Base-by-base conservation (phyloP, 371 early-diverging fungal genomes). In the Mucor piriformis region DNA sequence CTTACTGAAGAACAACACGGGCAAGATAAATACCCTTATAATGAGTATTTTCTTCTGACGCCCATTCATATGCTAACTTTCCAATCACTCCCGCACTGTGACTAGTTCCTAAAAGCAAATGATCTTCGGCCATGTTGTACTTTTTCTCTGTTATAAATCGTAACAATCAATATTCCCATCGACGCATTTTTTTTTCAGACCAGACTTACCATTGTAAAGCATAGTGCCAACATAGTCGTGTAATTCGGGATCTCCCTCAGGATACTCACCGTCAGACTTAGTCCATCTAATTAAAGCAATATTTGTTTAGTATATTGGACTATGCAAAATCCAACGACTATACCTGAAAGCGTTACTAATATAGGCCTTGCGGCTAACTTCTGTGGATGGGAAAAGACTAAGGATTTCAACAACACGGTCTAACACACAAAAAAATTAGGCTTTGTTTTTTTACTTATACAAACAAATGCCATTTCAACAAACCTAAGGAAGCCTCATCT, bases 221-320 rank as follows among this genome's bases (percentile, higher is more conserved):
- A 91, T 74, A 32, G 89, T 79, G 5, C 92, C 96, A 27, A 93
- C 74, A 53, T 86, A 89, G 60, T 96, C 93, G 59, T 95, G 95
- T 37, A 96, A 76, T 58, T 83, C 87, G 24, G 88, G 83, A 64
- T 96, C 95, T 12, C 95, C 96, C 10, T 83, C 82, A 27, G 80
- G 77, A 65, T 70, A 78, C 5, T 82, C 78, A 38, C 86, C 81
- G 37, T 77, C 44, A 55, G 75, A 83, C 53, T 81, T 76, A 15
- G 91, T 81, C 93, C 93, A 93, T 56, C 89, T 87, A 62, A n/a
- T 2, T 46, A 24, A 13, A 25, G 2, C 0, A 18, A 38, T 34
- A 34, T 25, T 13, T 51, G 3, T 47, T 47, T 38, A 38, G 15
- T 38, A 15, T 6, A 4, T 29, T 6, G 29, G 29, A 29, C 29